Base-by-base conservation (phyloP, 768 basidiomycete genomes). In the Serendipita vermifera region DNA sequence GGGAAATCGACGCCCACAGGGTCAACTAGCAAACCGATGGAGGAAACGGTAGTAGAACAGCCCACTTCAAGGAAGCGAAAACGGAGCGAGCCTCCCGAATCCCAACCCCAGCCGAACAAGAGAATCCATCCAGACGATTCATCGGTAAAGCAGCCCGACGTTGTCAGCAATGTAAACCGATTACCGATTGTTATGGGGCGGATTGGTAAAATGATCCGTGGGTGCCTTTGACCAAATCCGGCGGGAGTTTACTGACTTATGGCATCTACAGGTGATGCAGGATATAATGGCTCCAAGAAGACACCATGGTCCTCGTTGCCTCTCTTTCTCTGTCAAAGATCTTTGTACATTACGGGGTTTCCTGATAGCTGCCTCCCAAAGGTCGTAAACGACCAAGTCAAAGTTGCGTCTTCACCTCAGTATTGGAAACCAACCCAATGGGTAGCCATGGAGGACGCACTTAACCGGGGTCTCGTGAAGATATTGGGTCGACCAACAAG, bases 81-180 rank as follows among this genome's bases (percentile, higher is more conserved):
- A 29, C 20, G 46, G 27, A 51, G 46, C n/a, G 46, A 51, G 31
- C 46, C 46, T 5, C 46, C 46, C n/a, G 46, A 51, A 51, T 51
- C 46, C 24, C n/a, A n/a, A n/a, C 22, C 46, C 17, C 24, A 15
- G 7, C 46, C 46, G 4, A 26, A n/a, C 9, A 51, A 51, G 22
- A 20, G 46, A 11, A 20, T 29, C 9, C 46, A 51, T n/a, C n/a
- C n/a, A n/a, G 46, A 15, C 22, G 46, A 51, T 7, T 31, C n/a
- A n/a, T 17, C 39, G 39, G 6, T 41, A 15, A 17, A 20, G 20
- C 32, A 31, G 15, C 5, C 46, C 46, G n/a, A n/a, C 29, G 29
- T 15, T 51, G 7, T 51, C 46, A 22, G 46, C n/a, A n/a, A 51
- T 31, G 46, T 26, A 31, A 51, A 51, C 22, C 46, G 46, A 11